phyloP scores from a whole-genome alignment of 2,329 filamentous ascomycete species.

The Beauveria asiatica region DNA sequence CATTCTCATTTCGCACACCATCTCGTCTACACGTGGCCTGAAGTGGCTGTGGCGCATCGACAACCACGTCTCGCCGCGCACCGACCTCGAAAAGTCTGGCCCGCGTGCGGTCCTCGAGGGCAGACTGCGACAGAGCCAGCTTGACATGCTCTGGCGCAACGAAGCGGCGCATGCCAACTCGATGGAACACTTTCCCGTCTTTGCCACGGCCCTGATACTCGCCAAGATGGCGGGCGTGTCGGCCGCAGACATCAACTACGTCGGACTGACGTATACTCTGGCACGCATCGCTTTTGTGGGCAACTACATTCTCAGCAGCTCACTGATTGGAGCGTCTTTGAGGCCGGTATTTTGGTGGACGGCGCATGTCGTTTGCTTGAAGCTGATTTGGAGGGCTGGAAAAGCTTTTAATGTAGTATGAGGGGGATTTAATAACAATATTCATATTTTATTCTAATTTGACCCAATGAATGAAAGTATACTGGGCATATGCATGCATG shows the following conservation, averaged over 20 bases:
- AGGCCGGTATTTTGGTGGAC: slow-evolving; percentile 5
- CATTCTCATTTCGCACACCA: neutral
- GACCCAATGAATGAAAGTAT: too few relatives aligned
- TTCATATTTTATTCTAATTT: too few relatives aligned
- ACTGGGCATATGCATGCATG: too few relatives aligned
- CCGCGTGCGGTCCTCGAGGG: slow-evolving; percentile 5
- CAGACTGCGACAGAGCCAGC: neutral
- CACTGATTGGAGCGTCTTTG: neutral
- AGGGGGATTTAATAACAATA: neutral
- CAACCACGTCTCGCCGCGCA: slow-evolving; percentile 8
- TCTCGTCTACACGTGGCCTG: neutral
- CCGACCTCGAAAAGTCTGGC: neutral
- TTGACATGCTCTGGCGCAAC: slow-evolving; percentile 6
- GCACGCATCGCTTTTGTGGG: neutral
- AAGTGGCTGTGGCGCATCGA: neutral
- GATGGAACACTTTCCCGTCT: slow-evolving; percentile 8
- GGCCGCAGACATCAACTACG: slow-evolving; percentile 1
- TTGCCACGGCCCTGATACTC: slow-evolving; percentile 1
- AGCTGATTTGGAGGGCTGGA: slow-evolving; percentile 5
- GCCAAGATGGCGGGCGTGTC: slow-evolving; percentile 1
- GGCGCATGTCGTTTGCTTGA: slow-evolving; percentile 1
- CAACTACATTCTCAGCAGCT: neutral
- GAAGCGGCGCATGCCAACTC: slow-evolving; percentile 7
- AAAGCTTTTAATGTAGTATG: neutral
- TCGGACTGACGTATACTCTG: neutral